Conservation (phyloP, 148 eudicot genomes). For the Spergularia bocconei region DNA sequence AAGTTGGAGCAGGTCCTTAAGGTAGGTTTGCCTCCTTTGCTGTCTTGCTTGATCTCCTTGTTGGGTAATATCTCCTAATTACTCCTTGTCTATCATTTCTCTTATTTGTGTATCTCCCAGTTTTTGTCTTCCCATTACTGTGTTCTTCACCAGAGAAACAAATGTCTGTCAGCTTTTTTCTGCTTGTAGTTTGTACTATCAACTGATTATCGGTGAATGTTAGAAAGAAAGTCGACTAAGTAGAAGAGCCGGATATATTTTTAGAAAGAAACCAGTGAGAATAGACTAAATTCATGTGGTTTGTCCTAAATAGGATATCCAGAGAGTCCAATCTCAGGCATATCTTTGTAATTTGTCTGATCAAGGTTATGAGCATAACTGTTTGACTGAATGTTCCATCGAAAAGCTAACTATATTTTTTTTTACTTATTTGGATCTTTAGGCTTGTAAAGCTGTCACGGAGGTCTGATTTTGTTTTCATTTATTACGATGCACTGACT, state of each 20-base stretch:
- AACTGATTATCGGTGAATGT: too few species aligned
- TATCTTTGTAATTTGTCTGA: not conserved
- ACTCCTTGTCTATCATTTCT: not conserved
- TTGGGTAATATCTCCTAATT: not conserved
- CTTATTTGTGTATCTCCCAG: not conserved
- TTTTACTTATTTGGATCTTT: not conserved
- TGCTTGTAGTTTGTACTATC: not conserved
- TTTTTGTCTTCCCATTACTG: not conserved
- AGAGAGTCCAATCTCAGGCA: too few species aligned
- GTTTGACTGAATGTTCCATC: not conserved
- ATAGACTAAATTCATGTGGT: too few species aligned
- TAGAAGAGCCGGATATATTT: not conserved
- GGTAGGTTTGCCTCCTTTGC: conserved; percentile 29
- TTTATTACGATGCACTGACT: not conserved
- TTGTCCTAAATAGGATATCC: too few species aligned
- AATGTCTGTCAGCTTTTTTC: not conserved
- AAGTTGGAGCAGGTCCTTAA: conserved; percentile 67
- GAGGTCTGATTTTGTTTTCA: not conserved
- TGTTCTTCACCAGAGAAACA: not conserved
- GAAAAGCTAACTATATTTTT: not conserved
- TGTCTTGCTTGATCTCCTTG: not conserved
- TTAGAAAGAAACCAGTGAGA: not conserved
- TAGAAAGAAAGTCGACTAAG: too few species aligned
- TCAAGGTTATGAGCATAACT: not conserved
- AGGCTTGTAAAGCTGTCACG: not conserved